Conservation (phyloP, 139 green algal species). For the Tetratostichococcus sp. region DNA sequence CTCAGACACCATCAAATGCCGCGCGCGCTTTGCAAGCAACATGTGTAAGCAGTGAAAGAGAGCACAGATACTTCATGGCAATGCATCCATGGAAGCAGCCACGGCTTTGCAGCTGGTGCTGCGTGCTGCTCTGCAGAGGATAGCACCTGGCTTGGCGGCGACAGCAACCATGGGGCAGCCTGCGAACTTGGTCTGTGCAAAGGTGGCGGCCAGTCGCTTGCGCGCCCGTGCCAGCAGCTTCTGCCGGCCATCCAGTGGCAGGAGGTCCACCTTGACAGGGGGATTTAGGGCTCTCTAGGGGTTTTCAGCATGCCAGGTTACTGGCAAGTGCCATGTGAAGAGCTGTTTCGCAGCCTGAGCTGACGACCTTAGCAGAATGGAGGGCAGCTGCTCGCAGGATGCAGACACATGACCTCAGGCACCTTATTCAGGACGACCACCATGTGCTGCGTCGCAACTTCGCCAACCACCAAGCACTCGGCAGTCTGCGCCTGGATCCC, state of each 20-base stretch:
- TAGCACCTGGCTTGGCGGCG: conserved; percentile 47
- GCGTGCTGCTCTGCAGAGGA: not conserved
- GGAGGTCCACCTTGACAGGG: conserved; percentile 57
- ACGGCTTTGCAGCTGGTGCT: no score
- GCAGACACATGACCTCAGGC: no score
- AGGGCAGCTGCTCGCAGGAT: conserved; percentile 5
- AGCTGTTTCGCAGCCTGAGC: no score
- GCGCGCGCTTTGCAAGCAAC: no score
- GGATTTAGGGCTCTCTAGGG: no score
- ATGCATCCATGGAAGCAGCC: no score
- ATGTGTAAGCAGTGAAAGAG: no score
- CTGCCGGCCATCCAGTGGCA: conserved; percentile 54
- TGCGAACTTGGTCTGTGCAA: conserved; percentile 80
- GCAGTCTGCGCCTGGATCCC: conserved; percentile 87
- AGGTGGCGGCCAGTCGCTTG: conserved; percentile 53
- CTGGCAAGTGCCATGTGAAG: no score
- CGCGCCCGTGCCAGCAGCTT: conserved; percentile 53
- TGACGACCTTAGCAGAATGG: no score
- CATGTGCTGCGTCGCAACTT: conserved; percentile 67
- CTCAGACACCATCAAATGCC: no score
- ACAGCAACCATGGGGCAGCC: conserved; percentile 68
- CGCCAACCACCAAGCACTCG: conserved; percentile 89
- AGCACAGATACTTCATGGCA: no score
- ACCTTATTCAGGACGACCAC: conserved; percentile 91
- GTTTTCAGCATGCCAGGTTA: no score